Conservation (phyloP, 257 asterid species). For the Nyctanthes arbortristis region DNA sequence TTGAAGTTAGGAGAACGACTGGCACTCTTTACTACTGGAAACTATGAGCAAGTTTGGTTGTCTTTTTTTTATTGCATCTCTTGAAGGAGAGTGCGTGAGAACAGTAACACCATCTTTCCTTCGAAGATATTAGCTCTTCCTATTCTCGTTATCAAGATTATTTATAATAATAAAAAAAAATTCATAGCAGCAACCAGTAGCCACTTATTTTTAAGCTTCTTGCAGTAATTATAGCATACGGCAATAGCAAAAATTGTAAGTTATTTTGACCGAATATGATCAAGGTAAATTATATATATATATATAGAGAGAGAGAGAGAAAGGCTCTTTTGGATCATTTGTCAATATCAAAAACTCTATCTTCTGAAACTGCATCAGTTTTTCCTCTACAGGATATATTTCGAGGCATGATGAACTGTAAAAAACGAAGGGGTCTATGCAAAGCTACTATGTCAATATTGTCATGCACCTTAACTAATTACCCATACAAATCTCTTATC, state of each 20-base stretch:
- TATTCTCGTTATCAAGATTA: neutral
- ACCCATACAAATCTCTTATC: constrained; percentile 13
- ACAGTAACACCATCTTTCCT: too few relatives aligned
- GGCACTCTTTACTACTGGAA: too few relatives aligned
- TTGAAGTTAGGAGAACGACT: too few relatives aligned
- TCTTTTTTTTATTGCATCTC: too few relatives aligned
- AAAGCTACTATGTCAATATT: constrained; percentile 13
- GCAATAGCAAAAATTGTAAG: neutral
- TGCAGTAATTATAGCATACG: neutral
- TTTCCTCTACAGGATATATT: constrained; percentile 44
- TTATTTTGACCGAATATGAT: neutral
- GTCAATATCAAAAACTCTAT: neutral
- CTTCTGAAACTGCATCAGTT: constrained; percentile 8
- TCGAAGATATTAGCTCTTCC: neutral
- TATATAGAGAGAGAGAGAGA: neutral
- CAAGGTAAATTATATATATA: neutral
- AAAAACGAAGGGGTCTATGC: constrained; percentile 17
- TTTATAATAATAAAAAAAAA: too few relatives aligned
- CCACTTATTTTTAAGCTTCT: neutral
- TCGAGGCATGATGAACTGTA: constrained; percentile 66
- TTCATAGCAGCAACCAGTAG: neutral
- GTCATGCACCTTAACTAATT: neutral
- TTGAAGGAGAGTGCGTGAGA: too few relatives aligned
- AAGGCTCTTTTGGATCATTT: constrained; percentile 4
- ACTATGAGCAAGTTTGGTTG: too few relatives aligned